These are phyloP conservation scores for Talaromyces piceae DNA, from an alignment of 2,329 filamentous ascomycete genomes.

Conservation along the genomic window DNA sequence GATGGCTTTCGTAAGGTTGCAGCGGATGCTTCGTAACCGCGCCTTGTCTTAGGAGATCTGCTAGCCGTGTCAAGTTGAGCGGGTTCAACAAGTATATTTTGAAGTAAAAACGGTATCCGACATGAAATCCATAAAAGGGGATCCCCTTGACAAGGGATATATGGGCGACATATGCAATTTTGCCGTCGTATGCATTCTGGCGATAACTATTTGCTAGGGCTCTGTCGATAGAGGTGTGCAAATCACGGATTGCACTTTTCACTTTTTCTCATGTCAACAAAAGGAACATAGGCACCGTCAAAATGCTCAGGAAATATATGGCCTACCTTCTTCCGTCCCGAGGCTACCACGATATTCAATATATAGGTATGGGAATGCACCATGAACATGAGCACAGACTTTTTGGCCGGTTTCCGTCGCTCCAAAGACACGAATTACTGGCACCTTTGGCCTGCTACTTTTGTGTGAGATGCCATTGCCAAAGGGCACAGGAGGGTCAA, in stretches of 20 bases:
- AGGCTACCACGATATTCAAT: conserved; percentile 72
- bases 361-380: conserved; percentile 93
- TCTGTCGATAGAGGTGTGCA: conserved; percentile 85
- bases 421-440: conserved; percentile 84
- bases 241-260: conserved; percentile 63
- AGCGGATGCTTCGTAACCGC: conserved; percentile 75
- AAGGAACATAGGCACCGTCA: neutral
- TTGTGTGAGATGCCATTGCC: conserved; percentile 53
- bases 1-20: conserved; percentile 88
- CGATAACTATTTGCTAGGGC: conserved; percentile 81
- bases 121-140: conserved; percentile 92
- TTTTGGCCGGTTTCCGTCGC: conserved; percentile 92
- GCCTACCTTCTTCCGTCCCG: conserved; percentile 59
- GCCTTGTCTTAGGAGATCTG: conserved; percentile 81
- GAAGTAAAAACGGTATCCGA: conserved; percentile 83
- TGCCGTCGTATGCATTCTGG: conserved; percentile 62
- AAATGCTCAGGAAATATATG: conserved; percentile 3
- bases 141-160: conserved; percentile 88
- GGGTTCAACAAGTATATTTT: conserved; percentile 95
- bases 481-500: conserved; percentile 71
- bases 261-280: conserved; percentile 42
- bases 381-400: conserved; percentile 91
- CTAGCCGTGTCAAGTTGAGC: conserved; percentile 73
- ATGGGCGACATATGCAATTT: conserved; percentile 71
- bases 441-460: conserved; percentile 63